These are phyloP conservation scores for Asterochloris sp. DNA, from an alignment of 139 green algal species.

Conservation along the genomic window DNA sequence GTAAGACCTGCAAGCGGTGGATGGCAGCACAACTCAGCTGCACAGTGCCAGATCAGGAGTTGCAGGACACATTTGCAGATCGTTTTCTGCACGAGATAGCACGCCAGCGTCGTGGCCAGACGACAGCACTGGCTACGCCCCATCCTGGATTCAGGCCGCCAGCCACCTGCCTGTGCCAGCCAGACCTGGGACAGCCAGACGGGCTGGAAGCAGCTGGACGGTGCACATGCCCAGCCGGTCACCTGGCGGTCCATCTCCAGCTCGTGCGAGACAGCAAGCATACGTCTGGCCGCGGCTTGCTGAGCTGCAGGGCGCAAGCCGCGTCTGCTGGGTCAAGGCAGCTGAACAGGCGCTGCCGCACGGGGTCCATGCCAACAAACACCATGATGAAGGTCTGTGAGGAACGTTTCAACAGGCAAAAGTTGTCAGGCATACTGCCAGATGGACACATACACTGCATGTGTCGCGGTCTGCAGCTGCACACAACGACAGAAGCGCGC, in stretches of 20 bases:
- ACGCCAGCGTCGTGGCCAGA: background rate
- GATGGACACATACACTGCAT: too few species aligned
- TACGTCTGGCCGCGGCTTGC: background rate
- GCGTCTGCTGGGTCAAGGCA: conserved; percentile 23
- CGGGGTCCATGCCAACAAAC: conserved; percentile 20
- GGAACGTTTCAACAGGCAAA: background rate
- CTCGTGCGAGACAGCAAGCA: conserved; percentile 23
- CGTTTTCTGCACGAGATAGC: background rate
- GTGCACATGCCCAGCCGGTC: background rate
- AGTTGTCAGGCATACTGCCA: too few species aligned
- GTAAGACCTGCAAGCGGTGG: conserved; percentile 6
- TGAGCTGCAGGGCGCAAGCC: conserved; percentile 13
- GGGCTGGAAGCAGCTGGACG: too few species aligned
- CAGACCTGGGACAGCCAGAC: too few species aligned
- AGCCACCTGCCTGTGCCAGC: too few species aligned
- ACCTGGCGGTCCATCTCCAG: conserved; percentile 37
- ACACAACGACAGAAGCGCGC: too few species aligned
- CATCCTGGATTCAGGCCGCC: too few species aligned
- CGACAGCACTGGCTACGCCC: too few species aligned
- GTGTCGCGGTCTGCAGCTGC: too few species aligned
- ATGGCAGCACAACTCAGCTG: background rate
- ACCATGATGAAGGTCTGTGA: conserved; percentile 33
- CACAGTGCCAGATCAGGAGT: background rate
- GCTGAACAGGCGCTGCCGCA: background rate
- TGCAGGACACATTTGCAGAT: background rate